Evolutionary conservation across 371 early-diverging fungal genomes (phyloP).

Genomic region (Choanephora cucurbitarum): DNA sequence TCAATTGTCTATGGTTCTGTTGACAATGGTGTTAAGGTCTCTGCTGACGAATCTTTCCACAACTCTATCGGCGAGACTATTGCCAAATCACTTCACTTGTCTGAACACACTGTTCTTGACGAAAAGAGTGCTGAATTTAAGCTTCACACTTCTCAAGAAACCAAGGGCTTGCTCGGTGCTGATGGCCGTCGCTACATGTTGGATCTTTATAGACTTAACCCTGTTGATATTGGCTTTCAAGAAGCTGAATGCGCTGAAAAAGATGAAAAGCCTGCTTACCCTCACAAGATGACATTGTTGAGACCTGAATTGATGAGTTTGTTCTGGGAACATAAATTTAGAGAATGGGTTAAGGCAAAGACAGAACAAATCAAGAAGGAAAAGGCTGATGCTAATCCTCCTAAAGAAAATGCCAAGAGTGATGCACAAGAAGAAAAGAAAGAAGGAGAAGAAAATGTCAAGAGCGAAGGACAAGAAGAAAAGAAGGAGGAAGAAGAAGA

Average conservation of each 20-base stretch:
- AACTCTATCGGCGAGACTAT: slow-evolving; percentile 63
- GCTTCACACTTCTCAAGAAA: slow-evolving; percentile 83
- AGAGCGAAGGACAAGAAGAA: slow-evolving; percentile 35
- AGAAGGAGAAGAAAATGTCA: slow-evolving; percentile 24
- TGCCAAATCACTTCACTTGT: slow-evolving; percentile 81
- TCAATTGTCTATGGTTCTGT: slow-evolving; percentile 89
- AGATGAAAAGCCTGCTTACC: slow-evolving; percentile 69
- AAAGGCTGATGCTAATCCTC: slow-evolving; percentile 35
- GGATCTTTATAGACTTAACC: slow-evolving; percentile 89
- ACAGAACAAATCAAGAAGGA: slow-evolving; percentile 59
- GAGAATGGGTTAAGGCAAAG: slow-evolving; percentile 63
- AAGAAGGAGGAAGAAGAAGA: slow-evolving; percentile 43
- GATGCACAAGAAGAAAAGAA: too few species aligned
- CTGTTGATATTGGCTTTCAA: slow-evolving; percentile 88
- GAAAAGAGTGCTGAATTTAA: slow-evolving; percentile 60
- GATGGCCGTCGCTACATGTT: slow-evolving; percentile 91
- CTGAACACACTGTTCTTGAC: slow-evolving; percentile 75
- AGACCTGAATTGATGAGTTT: slow-evolving; percentile 86
- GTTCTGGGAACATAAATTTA: slow-evolving; percentile 82
- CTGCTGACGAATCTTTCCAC: slow-evolving; percentile 76
- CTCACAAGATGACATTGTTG: slow-evolving; percentile 85
- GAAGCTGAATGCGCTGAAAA: slow-evolving; percentile 67
- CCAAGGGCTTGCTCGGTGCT: slow-evolving; percentile 90
- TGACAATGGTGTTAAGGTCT: slow-evolving; percentile 76
- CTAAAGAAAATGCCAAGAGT: slow-evolving; percentile 16